Percentiles rank a stretch among this genome's conserved stretches.
Conservation (phyloP, 257 asterid species). For the Solanum appendiculatum region DNA sequence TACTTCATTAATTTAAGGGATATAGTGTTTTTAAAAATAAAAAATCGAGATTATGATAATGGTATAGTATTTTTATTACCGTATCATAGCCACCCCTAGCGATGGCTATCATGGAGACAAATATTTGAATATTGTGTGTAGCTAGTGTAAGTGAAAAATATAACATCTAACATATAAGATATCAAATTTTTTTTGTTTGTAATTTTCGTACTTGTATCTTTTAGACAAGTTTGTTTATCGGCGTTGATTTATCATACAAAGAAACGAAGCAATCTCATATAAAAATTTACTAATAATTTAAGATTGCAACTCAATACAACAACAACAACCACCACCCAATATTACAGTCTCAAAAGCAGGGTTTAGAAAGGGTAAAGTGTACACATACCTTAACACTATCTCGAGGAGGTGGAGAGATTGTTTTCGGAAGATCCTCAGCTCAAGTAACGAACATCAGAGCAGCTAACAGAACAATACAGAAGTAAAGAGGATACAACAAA, state of each 20-base stretch:
- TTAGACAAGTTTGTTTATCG: background rate
- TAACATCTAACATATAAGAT: background rate
- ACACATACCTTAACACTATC: background rate
- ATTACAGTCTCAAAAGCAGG: background rate
- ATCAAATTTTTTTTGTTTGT: background rate
- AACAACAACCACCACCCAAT: background rate
- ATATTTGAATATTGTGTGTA: no score
- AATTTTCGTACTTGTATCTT: no score
- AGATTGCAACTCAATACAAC: background rate
- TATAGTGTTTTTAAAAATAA: no score
- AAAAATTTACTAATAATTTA: background rate
- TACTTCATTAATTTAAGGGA: background rate
- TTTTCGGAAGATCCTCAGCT: background rate
- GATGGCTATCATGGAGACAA: no score
- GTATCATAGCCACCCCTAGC: no score
- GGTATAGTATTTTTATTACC: no score
- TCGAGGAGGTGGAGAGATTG: background rate
- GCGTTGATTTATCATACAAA: background rate
- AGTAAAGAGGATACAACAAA: background rate
- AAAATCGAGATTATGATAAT: background rate
- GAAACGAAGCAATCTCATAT: background rate
- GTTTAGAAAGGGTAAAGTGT: fast-evolving
- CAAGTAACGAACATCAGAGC: background rate
- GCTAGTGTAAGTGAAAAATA: background rate
- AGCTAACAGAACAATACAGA: background rate